Conservation (phyloP, 1,284 basidiomycete genomes). For the Cryptococcus sp. region DNA sequence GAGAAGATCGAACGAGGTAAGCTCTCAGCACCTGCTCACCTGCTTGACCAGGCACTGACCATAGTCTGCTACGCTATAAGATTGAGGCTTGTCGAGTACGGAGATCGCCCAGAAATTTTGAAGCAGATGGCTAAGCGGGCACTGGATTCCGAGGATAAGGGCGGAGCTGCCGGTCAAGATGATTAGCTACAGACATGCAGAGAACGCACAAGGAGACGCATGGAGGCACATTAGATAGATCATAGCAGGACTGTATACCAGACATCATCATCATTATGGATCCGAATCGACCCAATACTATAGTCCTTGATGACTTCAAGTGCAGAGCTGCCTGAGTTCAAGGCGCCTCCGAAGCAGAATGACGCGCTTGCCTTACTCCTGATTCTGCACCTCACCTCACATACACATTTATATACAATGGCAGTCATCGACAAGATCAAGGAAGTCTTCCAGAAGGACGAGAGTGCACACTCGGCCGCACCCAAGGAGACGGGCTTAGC, state of each 20-base stretch:
- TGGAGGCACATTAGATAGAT: too few relatives aligned
- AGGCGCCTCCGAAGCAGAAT: background rate
- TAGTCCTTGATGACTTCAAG: too few relatives aligned
- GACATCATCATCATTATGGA: too few relatives aligned
- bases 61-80: constrained; percentile 47
- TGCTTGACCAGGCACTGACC: background rate
- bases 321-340: too few relatives aligned
- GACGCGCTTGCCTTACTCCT: background rate
- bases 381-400: background rate
- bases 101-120: constrained; percentile 46
- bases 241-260: too few relatives aligned
- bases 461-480: constrained; percentile 4
- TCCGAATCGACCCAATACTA: too few relatives aligned
- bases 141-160: constrained; percentile 30
- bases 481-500: constrained; percentile 5
- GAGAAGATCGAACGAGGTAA: constrained; percentile 91
- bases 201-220: too few relatives aligned
- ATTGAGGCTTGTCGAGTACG: constrained; percentile 44
- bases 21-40: constrained; percentile 14
- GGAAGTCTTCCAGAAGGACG: constrained; percentile 44
- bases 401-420: constrained; percentile 28
- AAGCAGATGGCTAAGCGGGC: constrained; percentile 44
- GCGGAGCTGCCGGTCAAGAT: constrained; percentile 10
- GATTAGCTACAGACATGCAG: background rate
- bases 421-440: constrained; percentile 56